A percentile compares a stretch with the other conserved stretches of the same genome.
Evolutionary conservation across 208 protist species (phyloP).

Genomic region (Leishmania martiniquensis): DNA sequence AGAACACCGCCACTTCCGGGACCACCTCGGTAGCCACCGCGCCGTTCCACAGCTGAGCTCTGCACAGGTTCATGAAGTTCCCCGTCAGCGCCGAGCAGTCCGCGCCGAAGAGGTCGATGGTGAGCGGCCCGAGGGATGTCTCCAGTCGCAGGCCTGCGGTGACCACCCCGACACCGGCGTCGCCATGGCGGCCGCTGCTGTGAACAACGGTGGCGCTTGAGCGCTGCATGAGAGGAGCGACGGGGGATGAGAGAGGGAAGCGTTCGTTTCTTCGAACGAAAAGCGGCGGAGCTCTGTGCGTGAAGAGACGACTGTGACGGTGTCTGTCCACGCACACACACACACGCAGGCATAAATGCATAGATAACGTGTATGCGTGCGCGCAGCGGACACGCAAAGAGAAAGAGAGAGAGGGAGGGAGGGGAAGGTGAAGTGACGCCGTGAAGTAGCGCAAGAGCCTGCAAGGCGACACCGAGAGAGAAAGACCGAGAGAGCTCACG

Average conservation of each 20-base stretch:
- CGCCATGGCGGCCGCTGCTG: not conserved
- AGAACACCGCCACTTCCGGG: conserved; percentile 67
- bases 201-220: not conserved
- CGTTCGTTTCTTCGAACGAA: not conserved
- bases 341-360: too few relatives aligned
- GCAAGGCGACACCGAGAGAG: not conserved
- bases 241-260: not conserved
- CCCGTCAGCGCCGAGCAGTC: conserved; percentile 64
- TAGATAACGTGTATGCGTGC: not conserved
- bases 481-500: not conserved
- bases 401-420: not conserved
- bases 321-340: too few relatives aligned
- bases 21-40: conserved; percentile 65
- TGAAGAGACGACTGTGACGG: not conserved
- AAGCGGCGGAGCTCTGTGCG: not conserved
- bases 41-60: conserved; percentile 69
- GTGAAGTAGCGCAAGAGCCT: not conserved
- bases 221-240: not conserved
- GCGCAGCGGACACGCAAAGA: not conserved
- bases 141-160: conserved; percentile 60
- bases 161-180: conserved; percentile 1
- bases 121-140: conserved; percentile 62
- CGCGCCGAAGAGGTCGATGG: conserved; percentile 67
- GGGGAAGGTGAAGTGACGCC: not conserved
- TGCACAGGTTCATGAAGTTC: conserved; percentile 72